Evolutionary conservation across 208 protist genomes (phyloP).

Genomic region (Acanthamoeba sp.): DNA sequence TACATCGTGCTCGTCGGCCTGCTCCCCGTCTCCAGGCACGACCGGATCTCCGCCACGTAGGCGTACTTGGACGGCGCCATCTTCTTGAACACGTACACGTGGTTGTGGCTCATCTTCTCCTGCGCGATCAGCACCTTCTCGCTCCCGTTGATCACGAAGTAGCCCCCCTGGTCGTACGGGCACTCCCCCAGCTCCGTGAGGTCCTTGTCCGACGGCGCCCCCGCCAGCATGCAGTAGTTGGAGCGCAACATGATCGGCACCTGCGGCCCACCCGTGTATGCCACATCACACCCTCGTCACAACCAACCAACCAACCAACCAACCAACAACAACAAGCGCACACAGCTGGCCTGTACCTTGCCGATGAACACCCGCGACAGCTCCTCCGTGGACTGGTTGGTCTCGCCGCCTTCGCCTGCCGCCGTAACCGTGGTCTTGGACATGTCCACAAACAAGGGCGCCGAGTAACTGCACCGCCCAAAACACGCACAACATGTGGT

Average conservation of each 20-base stretch:
- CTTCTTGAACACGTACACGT: constrained; percentile 97
- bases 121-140: constrained; percentile 95
- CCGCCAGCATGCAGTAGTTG: constrained; percentile 92
- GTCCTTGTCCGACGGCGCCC: constrained; percentile 87
- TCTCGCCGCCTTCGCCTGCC: neutral
- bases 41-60: constrained; percentile 97
- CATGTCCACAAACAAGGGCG: constrained; percentile 88
- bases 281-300: neutral
- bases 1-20: constrained; percentile 94
- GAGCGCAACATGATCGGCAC: constrained; percentile 98
- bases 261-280: constrained; percentile 88
- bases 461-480: constrained; percentile 59
- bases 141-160: constrained; percentile 98
- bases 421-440: constrained; percentile 40
- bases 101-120: constrained; percentile 95
- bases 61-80: constrained; percentile 92
- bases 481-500: too few species aligned
- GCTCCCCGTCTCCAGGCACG: constrained; percentile 92
- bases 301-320: too few species aligned
- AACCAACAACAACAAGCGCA: too few species aligned
- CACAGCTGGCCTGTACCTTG: neutral
- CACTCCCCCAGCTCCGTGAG: constrained; percentile 94
- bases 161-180: constrained; percentile 96
- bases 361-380: constrained; percentile 4
- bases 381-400: neutral